phyloP scores from a whole-genome alignment of 2,329 filamentous ascomycete species.

The Rasamsonia emersonii region DNA sequence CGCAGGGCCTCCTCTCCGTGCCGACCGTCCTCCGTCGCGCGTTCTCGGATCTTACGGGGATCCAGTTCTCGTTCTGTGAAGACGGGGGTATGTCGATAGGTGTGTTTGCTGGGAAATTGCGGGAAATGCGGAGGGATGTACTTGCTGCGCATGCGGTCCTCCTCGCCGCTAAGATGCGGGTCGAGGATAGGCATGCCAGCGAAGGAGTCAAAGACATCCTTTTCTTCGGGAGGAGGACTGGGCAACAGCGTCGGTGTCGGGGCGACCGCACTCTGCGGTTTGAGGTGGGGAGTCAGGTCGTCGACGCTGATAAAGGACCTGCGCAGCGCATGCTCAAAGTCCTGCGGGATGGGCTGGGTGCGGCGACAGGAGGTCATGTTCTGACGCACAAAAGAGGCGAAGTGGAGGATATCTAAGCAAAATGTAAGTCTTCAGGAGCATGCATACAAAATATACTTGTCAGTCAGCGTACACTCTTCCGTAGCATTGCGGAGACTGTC shows the following conservation, averaged over 20 bases:
- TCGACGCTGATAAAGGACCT: slow-evolving; percentile 20
- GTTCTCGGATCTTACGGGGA: slow-evolving; percentile 51
- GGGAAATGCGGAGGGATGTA: slow-evolving; percentile 56
- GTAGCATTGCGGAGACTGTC: slow-evolving; percentile 47
- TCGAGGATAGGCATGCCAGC: slow-evolving; percentile 40
- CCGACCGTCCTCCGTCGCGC: slow-evolving; percentile 57
- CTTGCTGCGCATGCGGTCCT: slow-evolving; percentile 37
- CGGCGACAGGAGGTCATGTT: slow-evolving; percentile 53
- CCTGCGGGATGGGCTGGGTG: slow-evolving; percentile 47
- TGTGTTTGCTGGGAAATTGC: slow-evolving; percentile 54
- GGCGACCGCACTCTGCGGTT: slow-evolving; percentile 15
- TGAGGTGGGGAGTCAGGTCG: slow-evolving; percentile 27
- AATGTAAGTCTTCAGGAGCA: slow-evolving; percentile 1
- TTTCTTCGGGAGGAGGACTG: slow-evolving; percentile 33
- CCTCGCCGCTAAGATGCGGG: slow-evolving; percentile 40
- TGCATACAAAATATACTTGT: neutral
- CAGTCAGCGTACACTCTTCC: slow-evolving; percentile 48
- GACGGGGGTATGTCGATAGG: slow-evolving; percentile 53
- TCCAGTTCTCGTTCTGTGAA: slow-evolving; percentile 52
- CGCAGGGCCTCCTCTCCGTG: slow-evolving; percentile 57
- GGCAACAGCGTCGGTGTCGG: slow-evolving; percentile 24
- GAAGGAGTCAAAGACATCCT: slow-evolving; percentile 20
- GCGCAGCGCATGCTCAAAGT: slow-evolving; percentile 45
- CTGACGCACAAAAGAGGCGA: slow-evolving; percentile 45
- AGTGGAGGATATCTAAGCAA: slow-evolving; percentile 45